Conservation (phyloP, 2,329 filamentous ascomycete species). For the Paracamarosporium sp. region DNA sequence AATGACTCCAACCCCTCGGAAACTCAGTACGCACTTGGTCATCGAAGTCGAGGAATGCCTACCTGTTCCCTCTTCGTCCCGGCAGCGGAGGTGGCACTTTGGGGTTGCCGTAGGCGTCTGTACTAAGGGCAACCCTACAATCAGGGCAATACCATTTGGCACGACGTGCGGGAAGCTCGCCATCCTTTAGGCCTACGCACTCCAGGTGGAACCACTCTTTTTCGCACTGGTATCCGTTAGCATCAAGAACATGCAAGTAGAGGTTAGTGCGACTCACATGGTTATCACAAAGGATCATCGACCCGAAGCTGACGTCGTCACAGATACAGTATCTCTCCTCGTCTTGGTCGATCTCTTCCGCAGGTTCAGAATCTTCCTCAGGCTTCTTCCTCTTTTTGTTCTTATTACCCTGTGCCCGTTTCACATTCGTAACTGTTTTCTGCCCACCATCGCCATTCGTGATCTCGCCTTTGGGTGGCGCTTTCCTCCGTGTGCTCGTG, state of each 20-base stretch:
- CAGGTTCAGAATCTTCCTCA: conserved; percentile 31
- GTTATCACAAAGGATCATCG: conserved; percentile 85
- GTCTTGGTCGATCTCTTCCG: conserved; percentile 69
- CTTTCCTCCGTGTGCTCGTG: conserved; percentile 65
- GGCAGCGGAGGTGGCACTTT: conserved; percentile 39
- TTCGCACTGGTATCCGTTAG: conserved; percentile 65
- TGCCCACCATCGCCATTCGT: conserved; percentile 66
- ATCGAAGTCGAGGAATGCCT: conserved; percentile 29
- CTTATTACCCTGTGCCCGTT: conserved; percentile 61
- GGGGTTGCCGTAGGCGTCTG: conserved; percentile 44
- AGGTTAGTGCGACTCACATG: conserved; percentile 53
- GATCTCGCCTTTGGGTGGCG: conserved; percentile 76
- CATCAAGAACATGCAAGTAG: conserved; percentile 2
- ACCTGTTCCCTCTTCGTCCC: conserved; percentile 41
- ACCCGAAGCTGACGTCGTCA: conserved; percentile 79
- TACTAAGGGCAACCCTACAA: conserved; percentile 54
- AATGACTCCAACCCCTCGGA: conserved; percentile 44
- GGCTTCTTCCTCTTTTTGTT: conserved; percentile 57
- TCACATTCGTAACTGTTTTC: conserved; percentile 72
- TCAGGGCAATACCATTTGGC: conserved; percentile 88
- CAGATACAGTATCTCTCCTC: conserved; percentile 81
- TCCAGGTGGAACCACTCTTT: conserved; percentile 86
- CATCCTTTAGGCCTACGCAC: conserved; percentile 69
- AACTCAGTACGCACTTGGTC: conserved; percentile 34
- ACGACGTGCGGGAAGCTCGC: conserved; percentile 71